Conservation (phyloP, 805 yeast genomes). For the Candida ulmi region DNA sequence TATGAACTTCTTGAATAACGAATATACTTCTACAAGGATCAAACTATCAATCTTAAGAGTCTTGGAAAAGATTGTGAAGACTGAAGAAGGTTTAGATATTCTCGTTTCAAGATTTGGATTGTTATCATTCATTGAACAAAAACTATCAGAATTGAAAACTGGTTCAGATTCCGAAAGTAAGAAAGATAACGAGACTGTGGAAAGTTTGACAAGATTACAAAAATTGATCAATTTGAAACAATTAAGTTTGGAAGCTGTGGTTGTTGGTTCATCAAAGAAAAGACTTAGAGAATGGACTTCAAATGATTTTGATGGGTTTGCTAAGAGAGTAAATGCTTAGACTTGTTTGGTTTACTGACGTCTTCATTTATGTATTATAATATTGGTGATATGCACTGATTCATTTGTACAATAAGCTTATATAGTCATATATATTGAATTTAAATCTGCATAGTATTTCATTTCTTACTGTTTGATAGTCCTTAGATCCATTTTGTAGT, state of each 20-base stretch:
- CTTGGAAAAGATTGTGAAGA: neutral
- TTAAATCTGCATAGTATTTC: neutral
- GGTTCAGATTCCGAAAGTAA: neutral
- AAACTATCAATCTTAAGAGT: neutral
- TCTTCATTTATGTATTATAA: no score
- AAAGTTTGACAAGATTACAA: slow-evolving; percentile 18
- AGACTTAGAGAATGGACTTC: slow-evolving; percentile 59
- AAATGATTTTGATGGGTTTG: slow-evolving; percentile 39
- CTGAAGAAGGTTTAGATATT: slow-evolving; percentile 50
- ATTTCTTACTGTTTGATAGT: no score
- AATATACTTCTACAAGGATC: slow-evolving; percentile 29
- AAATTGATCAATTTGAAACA: slow-evolving; percentile 39
- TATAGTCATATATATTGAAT: no score
- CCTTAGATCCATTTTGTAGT: no score
- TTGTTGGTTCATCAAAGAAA: slow-evolving; percentile 41
- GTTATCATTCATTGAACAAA: slow-evolving; percentile 33
- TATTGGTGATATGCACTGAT: no score
- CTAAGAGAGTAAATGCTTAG: slow-evolving; percentile 34
- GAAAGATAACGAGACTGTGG: slow-evolving; percentile 5
- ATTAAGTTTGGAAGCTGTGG: slow-evolving; percentile 37
- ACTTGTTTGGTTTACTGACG: no score
- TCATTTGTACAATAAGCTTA: no score
- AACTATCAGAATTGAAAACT: slow-evolving; percentile 5
- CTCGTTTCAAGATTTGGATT: slow-evolving; percentile 55
- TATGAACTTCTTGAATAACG: slow-evolving; percentile 47